Evolutionary conservation across 805 yeast species (phyloP).

Genomic region (Starmera amethionina): DNA sequence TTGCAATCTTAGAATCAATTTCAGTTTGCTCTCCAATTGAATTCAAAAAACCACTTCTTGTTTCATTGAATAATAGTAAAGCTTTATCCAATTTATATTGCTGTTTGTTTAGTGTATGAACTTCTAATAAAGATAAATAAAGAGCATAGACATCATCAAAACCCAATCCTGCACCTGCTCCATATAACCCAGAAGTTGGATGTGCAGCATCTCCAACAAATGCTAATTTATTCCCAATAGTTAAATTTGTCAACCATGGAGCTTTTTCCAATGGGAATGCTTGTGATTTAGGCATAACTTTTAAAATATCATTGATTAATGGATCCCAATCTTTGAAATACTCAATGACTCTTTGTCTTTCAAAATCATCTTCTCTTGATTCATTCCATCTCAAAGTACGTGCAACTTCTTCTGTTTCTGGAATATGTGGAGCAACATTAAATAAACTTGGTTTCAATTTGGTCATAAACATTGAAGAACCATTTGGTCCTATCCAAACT

Average conservation of each 20-base stretch:
- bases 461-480: slow-evolving; percentile 7
- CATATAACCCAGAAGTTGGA: slow-evolving; percentile 11
- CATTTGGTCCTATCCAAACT: slow-evolving; percentile 5
- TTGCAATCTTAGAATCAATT: slow-evolving; percentile 1
- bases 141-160: slow-evolving; percentile 11
- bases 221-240: slow-evolving; percentile 2
- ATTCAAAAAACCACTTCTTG: slow-evolving; percentile 3
- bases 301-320: slow-evolving; percentile 4
- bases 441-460: slow-evolving; percentile 5
- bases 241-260: slow-evolving; percentile 7
- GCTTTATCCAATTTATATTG: slow-evolving; percentile 4
- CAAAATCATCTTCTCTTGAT: slow-evolving; percentile 5
- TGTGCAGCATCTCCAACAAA: slow-evolving; percentile 11
- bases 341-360: slow-evolving; percentile 5
- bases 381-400: slow-evolving; percentile 5
- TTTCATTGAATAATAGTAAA: slow-evolving; percentile 4
- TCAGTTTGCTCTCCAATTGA: slow-evolving; percentile 7
- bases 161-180: slow-evolving; percentile 10
- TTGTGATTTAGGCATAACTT: slow-evolving; percentile 8
- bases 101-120: background rate
- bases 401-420: slow-evolving; percentile 5
- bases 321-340: slow-evolving; percentile 11
- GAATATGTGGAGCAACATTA: slow-evolving; percentile 9
- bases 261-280: slow-evolving; percentile 10
- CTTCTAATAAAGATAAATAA: slow-evolving; percentile 3